These are phyloP conservation scores for Scleromitrula shiraiana DNA, from an alignment of 2,329 filamentous ascomycete species.

Conservation along the genomic window DNA sequence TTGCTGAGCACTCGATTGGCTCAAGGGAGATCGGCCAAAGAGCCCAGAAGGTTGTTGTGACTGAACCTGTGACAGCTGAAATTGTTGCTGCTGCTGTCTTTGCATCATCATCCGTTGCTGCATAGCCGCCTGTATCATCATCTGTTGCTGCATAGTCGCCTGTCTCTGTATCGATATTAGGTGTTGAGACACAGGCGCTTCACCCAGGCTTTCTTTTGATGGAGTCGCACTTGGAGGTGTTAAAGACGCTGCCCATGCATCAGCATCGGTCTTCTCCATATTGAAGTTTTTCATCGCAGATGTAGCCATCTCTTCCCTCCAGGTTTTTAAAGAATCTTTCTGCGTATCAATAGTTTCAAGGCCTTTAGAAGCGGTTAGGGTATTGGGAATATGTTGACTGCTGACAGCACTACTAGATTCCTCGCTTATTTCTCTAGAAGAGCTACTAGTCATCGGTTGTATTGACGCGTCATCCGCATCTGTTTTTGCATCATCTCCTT, in stretches of 20 bases:
- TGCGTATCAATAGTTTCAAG: not conserved
- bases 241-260: not conserved
- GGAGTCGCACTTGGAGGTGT: not conserved
- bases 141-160: not conserved
- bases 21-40: no score
- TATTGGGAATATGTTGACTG: no score
- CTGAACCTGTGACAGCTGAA: not conserved
- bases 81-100: not conserved
- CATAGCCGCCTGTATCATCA: no score
- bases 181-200: no score
- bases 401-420: no score
- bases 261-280: slow-evolving; percentile 3
- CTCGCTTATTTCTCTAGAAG: no score
- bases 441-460: no score
- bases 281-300: slow-evolving; percentile 9
- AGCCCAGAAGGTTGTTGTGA: no score
- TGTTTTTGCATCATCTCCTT: no score
- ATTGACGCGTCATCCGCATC: no score
- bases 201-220: not conserved
- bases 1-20: no score
- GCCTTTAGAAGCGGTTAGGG: not conserved
- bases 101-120: not conserved
- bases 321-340: not conserved
- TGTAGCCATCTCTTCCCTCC: slow-evolving; percentile 8
- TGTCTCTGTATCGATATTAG: not conserved